phyloP scores from a whole-genome alignment of 192 early-diverging fungal genomes.

The Backusella australiensis region DNA sequence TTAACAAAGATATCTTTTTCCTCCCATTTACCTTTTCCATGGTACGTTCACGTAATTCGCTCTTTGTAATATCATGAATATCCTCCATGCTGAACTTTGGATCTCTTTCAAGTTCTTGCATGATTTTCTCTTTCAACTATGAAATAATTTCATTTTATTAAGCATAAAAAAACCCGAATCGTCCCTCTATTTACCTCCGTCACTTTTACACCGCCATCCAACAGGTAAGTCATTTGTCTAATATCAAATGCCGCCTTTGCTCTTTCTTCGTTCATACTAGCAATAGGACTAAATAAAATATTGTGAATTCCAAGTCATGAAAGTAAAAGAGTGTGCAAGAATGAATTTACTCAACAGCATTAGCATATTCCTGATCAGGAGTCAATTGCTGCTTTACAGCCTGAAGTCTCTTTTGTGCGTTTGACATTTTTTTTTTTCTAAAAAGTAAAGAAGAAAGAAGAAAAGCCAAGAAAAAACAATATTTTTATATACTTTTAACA shows the following conservation, averaged over 20 bases:
- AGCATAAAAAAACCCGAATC: too few relatives aligned
- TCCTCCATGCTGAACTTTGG: conserved; percentile 78
- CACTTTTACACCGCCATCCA: conserved; percentile 73
- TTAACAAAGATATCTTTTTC: not conserved
- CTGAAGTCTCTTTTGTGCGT: conserved; percentile 10
- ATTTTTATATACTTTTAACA: not conserved
- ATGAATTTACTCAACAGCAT: conserved; percentile 6
- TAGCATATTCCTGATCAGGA: conserved; percentile 15
- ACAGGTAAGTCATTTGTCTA: conserved; percentile 75
- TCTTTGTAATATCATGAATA: conserved; percentile 73
- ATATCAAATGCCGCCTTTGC: conserved; percentile 71
- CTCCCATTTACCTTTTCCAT: conserved; percentile 70
- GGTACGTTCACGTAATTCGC: conserved; percentile 76
- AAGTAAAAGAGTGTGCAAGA: not conserved
- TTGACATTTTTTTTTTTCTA: not conserved
- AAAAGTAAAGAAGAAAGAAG: not conserved
- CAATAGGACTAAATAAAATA: conserved; percentile 19
- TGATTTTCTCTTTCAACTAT: conserved; percentile 71
- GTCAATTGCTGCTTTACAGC: conserved; percentile 18
- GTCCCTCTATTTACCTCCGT: conserved; percentile 31
- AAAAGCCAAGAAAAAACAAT: conserved; percentile 1
- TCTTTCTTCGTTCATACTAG: conserved; percentile 70
- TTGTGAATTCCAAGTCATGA: not conserved
- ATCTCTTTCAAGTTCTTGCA: conserved; percentile 84
- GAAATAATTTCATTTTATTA: not conserved